These are phyloP conservation scores for Elsinoe fawcettii DNA, from an alignment of 2,329 filamentous ascomycete species.

Conservation along the genomic window DNA sequence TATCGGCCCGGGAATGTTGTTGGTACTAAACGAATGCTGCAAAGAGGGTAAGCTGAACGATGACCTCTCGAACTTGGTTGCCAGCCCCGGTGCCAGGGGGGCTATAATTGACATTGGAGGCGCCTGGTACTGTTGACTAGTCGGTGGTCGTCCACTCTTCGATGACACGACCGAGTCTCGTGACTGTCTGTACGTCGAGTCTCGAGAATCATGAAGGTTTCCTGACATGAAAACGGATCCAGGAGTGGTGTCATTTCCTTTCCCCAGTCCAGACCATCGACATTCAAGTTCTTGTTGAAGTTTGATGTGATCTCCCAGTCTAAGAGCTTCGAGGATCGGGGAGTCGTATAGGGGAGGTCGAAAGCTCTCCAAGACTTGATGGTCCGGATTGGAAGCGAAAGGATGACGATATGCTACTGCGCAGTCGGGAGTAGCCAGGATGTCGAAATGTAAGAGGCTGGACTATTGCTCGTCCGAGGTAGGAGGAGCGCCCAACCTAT, in stretches of 20 bases:
- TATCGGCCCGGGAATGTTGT: not conserved
- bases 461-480: not conserved
- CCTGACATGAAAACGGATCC: slow-evolving; percentile 32
- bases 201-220: slow-evolving; percentile 19
- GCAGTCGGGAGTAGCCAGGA: slow-evolving; percentile 20
- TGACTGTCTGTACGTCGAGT: not conserved
- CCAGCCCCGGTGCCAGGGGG: not conserved
- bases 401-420: slow-evolving; percentile 17
- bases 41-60: slow-evolving; percentile 1
- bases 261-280: slow-evolving; percentile 28
- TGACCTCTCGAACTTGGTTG: not conserved
- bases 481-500: slow-evolving; percentile 5
- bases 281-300: slow-evolving; percentile 19
- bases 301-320: slow-evolving; percentile 10
- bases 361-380: slow-evolving; percentile 13
- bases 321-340: slow-evolving; percentile 15
- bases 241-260: slow-evolving; percentile 20
- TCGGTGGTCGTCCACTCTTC: not conserved
- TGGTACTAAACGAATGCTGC: slow-evolving; percentile 10
- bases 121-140: not conserved
- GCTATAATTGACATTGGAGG: slow-evolving; percentile 8
- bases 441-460: slow-evolving; percentile 5
- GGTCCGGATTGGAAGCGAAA: slow-evolving; percentile 17
- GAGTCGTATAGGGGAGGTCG: slow-evolving; percentile 17
- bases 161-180: not conserved